Evolutionary conservation across 441 rosid species (phyloP), one percentile per base, ranked within the genome.

Genomic region (Erodium trifolium): DNA sequence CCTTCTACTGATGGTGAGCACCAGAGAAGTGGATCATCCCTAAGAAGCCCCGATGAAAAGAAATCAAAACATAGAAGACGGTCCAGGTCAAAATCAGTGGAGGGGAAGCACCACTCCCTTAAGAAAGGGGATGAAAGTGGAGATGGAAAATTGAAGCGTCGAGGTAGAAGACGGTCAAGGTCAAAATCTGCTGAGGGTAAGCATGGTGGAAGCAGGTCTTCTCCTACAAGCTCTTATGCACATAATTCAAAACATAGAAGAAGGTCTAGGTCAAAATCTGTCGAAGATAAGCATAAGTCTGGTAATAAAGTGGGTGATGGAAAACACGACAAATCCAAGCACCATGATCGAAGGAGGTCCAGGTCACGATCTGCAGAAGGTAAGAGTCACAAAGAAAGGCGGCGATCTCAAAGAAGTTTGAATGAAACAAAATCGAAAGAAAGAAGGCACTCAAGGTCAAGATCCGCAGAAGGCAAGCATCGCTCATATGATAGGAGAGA

Each of bases 1-100:
- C 49, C 73, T 57, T 84, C 89, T 18, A 75, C 78, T 65, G 92
- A 81, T 74, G 83, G 35, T 60, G 75, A 80, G 79, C 79, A 62
- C 74, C 63, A 27, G 66, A 79, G 71, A 68, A 72, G 76, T 17
- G 63, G 84, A 78, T 72, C 79, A 82, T 84, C 84, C 73, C 85
- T 79, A 37, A 80, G 80, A 78, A 78, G 67, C 67, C 47, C 67
- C 43, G 17, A 65, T 65, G 67, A 65, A 65, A 65, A 65, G 67
- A 65, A 14, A 65, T n/a, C 67, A 13, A n/a, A 65, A 37, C 47
- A 65, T 23, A 67, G 59, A 47, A 67, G 60, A 29, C 59, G 51
- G 4, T 49, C 70, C 11, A 51, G 72, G 67, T 68, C 78, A 45
- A 65, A 68, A 63, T 65, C 75, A 68, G 47, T 53, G 72, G 70